These are phyloP conservation scores for Colletotrichum sp. DNA, from an alignment of 2,329 filamentous ascomycete species.

Conservation along the genomic window DNA sequence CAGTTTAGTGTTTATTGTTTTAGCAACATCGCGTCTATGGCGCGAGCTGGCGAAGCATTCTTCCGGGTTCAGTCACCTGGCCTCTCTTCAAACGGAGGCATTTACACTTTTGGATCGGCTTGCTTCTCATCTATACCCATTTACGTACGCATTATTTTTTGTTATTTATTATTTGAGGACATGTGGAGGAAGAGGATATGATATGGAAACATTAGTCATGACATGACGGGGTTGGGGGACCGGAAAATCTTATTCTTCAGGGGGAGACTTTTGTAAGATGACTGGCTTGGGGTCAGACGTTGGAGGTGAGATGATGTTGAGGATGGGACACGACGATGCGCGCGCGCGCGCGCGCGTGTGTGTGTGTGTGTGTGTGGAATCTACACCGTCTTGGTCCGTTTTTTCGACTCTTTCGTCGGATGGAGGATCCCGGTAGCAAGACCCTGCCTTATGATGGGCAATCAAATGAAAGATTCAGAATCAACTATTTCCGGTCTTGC, in stretches of 20 bases:
- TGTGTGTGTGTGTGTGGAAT: not conserved
- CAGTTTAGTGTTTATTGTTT: conserved; percentile 25
- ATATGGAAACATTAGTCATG: conserved; percentile 15
- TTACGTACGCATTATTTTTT: conserved; percentile 21
- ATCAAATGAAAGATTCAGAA: not conserved
- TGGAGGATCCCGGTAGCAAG: not conserved
- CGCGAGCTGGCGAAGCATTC: conserved; percentile 17
- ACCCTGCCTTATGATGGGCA: not conserved
- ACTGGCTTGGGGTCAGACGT: not conserved
- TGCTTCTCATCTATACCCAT: conserved; percentile 24
- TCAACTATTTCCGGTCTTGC: not conserved
- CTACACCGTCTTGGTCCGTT: not conserved
- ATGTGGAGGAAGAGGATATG: conserved; percentile 9
- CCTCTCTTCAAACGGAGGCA: not conserved
- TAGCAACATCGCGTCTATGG: not conserved
- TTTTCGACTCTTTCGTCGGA: not conserved
- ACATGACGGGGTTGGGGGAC: conserved; percentile 1
- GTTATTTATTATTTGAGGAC: not conserved
- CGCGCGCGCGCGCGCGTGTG: too few species aligned
- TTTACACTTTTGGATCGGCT: conserved; percentile 13
- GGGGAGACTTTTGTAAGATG: not conserved
- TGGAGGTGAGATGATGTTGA: not conserved
- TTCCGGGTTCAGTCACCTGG: not conserved
- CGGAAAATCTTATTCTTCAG: conserved; percentile 10
- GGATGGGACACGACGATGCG: not conserved